Base-by-base conservation (phyloP, 306 rosid species). In the Corylus americana region DNA sequence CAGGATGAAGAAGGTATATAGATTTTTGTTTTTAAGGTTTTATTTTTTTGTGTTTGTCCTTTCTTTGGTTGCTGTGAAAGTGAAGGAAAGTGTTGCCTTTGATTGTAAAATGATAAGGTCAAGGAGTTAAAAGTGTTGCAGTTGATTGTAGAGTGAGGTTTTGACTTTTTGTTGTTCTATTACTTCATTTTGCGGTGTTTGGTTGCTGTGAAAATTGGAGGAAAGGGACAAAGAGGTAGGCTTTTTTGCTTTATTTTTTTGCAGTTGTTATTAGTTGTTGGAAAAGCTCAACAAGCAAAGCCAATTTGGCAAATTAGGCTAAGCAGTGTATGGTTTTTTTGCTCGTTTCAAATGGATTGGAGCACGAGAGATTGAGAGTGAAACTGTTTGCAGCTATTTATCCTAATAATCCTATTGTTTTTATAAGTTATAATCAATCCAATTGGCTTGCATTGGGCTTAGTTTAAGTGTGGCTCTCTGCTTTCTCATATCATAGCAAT, bases 1-100 rank as follows among this genome's bases (percentile, higher is more conserved):
- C 45, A 90, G 90, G 76, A 92, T 92, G 98, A 95, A 91, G 86
- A 88, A 83, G 97, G 98, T 91, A 77, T 70, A 13, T 50, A 2
- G 7, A 25, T 7, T 35, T 49, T 55, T 13, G 50, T 51, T 37
- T 22, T 47, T 1, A 13, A 25, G 49, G 2, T 31, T 6, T 7
- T 39, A 10, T 17, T 7, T 70, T 54, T 11, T 18, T 45, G 14
- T 44, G 35, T 68, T 12, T 55, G 20, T 11, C 29, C 11, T 13
- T n/a, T 58, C 58, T 44, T 63, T 63, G 13, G 49, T 22, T 74
- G 14, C 37, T 1, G 16, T 8, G 69, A 20, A 20, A 42, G 62
- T 29, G 31, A 66, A 11, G 31, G 20, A 42, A 18, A 18, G 17
- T n/a, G n/a, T 17, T 35, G 72, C 51, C 18, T 39, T 17, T 17